phyloP scores from a whole-genome alignment of 2,329 filamentous ascomycete genomes.

The Corynespora cassiicola region DNA sequence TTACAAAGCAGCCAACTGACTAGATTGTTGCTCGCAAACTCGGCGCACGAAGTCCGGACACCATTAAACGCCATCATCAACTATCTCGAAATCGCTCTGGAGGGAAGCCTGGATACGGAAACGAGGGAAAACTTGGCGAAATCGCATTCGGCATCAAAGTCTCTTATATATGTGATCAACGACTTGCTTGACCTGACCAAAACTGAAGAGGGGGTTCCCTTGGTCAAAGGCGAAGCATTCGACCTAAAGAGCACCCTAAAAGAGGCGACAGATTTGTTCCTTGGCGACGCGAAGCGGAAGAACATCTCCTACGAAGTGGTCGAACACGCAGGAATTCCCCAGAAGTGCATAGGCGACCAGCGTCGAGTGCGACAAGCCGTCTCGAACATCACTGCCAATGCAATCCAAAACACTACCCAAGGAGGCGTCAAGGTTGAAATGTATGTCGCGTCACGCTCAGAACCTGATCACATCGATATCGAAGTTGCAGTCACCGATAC shows the following conservation, averaged over 20 bases:
- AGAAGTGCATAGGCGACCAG: conserved; percentile 77
- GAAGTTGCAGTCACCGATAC: conserved; percentile 81
- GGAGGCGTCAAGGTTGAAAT: conserved; percentile 76
- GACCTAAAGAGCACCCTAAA: conserved; percentile 72
- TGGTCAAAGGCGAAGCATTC: conserved; percentile 83
- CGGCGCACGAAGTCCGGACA: conserved; percentile 89
- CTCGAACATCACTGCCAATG: conserved; percentile 83
- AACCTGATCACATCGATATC: conserved; percentile 64
- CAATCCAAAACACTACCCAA: conserved; percentile 75
- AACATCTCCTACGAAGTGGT: conserved; percentile 72
- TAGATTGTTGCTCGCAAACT: conserved; percentile 80
- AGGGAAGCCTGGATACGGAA: conserved; percentile 79
- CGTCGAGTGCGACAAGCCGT: conserved; percentile 82
- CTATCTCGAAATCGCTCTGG: conserved; percentile 88
- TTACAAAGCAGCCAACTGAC: conserved; percentile 84
- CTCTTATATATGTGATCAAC: conserved; percentile 92
- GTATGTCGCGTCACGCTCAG: conserved; percentile 57
- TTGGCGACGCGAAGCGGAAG: conserved; percentile 77
- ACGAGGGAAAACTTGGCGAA: conserved; percentile 83
- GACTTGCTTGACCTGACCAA: conserved; percentile 89
- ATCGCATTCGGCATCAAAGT: conserved; percentile 91
- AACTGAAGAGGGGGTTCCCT: conserved; percentile 78
- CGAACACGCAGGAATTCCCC: conserved; percentile 72
- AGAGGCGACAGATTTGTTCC: conserved; percentile 80
- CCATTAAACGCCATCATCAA: conserved; percentile 94